phyloP scores from a whole-genome alignment of 352 stramenopile species.

The Phytophthora foliorum region DNA sequence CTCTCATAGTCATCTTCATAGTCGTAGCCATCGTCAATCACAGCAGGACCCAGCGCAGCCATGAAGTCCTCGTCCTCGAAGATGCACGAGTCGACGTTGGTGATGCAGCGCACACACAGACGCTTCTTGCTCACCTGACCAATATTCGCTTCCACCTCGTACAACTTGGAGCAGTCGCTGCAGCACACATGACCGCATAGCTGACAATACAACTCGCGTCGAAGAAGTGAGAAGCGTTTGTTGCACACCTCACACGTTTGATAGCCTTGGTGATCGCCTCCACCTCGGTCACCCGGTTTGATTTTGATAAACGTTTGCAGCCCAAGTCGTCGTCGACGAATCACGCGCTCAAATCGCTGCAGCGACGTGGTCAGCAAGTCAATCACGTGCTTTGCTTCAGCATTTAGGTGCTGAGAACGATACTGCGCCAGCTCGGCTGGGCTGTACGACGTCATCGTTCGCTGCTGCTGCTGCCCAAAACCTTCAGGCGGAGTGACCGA shows the following conservation, averaged over 20 bases:
- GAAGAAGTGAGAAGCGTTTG: constrained; percentile 57
- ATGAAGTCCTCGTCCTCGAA: constrained; percentile 75
- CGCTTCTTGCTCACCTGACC: constrained; percentile 60
- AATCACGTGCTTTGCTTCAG: constrained; percentile 70
- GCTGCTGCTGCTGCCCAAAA: constrained; percentile 43
- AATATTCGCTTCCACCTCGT: constrained; percentile 61
- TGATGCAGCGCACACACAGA: constrained; percentile 62
- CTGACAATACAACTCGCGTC: constrained; percentile 62
- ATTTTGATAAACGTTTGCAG: constrained; percentile 74
- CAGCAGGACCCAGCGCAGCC: constrained; percentile 50
- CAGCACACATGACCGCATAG: constrained; percentile 66
- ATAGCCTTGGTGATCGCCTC: constrained; percentile 22
- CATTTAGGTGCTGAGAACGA: constrained; percentile 62
- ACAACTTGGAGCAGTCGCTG: constrained; percentile 60
- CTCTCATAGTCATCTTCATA: constrained; percentile 25
- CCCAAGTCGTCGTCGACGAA: constrained; percentile 70
- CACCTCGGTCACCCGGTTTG: constrained; percentile 13
- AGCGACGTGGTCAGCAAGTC: constrained; percentile 63
- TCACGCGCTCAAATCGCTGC: constrained; percentile 71
- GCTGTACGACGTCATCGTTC: constrained; percentile 33
- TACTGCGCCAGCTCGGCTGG: constrained; percentile 45
- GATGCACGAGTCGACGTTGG: constrained; percentile 61
- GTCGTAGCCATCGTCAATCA: constrained; percentile 43
- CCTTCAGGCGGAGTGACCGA: constrained; percentile 47
- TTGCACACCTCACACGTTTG: constrained; percentile 52